These are phyloP conservation scores for Colletotrichum lini DNA, from an alignment of 2,329 filamentous ascomycete species.

Conservation along the genomic window DNA sequence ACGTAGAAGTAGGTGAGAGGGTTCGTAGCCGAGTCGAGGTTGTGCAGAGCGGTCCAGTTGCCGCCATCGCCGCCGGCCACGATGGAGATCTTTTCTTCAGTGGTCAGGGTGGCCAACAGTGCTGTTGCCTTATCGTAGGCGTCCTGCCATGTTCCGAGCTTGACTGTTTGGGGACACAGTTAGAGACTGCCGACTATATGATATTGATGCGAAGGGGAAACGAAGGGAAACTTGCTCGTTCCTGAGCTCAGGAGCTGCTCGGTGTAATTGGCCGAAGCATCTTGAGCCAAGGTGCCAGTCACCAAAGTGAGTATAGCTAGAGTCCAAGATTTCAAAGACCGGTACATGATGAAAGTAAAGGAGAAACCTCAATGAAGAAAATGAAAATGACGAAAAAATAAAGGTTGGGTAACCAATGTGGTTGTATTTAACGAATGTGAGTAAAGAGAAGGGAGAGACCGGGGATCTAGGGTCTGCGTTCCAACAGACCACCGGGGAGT, in stretches of 20 bases:
- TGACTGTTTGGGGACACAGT: conserved; percentile 27
- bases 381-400: too few species aligned
- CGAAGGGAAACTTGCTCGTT: conserved; percentile 32
- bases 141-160: conserved; percentile 62
- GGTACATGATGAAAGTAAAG: background rate
- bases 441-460: background rate
- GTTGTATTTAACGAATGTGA: background rate
- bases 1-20: conserved; percentile 46
- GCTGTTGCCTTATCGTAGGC: conserved; percentile 71
- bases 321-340: conserved; percentile 1
- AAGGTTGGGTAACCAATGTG: too few species aligned
- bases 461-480: background rate
- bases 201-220: background rate
- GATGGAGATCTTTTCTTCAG: conserved; percentile 74
- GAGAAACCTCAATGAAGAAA: too few species aligned
- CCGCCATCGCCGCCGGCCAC: conserved; percentile 52
- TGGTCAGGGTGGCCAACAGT: conserved; percentile 73
- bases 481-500: background rate
- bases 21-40: conserved; percentile 44
- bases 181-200: background rate
- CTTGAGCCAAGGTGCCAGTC: conserved; percentile 31
- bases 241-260: conserved; percentile 43
- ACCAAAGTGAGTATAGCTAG: conserved; percentile 40
- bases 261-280: conserved; percentile 44
- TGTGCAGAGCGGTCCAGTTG: conserved; percentile 42